Base-by-base conservation (phyloP, 345 rosid genomes). In the Diplotaxis tenuifolia region DNA sequence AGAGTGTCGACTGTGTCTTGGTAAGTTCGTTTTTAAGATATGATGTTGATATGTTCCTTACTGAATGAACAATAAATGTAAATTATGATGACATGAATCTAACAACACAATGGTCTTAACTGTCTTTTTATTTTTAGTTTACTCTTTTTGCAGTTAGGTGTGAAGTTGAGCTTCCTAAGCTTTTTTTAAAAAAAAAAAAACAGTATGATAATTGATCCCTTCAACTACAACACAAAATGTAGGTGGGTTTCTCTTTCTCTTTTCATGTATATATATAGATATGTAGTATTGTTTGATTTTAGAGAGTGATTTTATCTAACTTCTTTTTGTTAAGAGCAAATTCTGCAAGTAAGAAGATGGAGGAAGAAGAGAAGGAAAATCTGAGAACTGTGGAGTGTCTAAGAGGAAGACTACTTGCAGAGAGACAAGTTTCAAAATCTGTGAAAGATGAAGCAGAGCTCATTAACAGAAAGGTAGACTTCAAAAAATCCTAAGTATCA, bases 331-430 rank as follows among this genome's bases (percentile, higher is more conserved):
- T 25, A 25, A 25, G 28, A 25, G 4, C 4, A 25, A 25, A 25
- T 25, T 25, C 28, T 25, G 28, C 2, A 25, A 25, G 28, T 25
- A 25, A 25, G 28, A 25, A 25, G 28, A 25, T 25, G 28, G 28
- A 25, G 28, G 28, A 25, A 25, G 28, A 25, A 25, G 28, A 25
- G 28, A 25, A 25, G 28, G 28, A 25, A 25, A 79, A 69, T 32
- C 45, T 79, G 61, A 86, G 84, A 78, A 90, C 93, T 20, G 40
- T 88, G 45, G 91, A 89, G 73, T 86, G 91, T 74, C 75, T 94
- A 29, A 88, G 97, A 85, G 98, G 96, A 62, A 89, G 95, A 76
- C 65, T 94, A 68, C 84, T 87, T 58, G 92, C 98, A 19, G 96
- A 91, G 80, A 91, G 98, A 72, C 95, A 91, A 74, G 86, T 87